Evolutionary conservation across 768 basidiomycete species (phyloP).

Genomic region (Lenzites betulinus): DNA sequence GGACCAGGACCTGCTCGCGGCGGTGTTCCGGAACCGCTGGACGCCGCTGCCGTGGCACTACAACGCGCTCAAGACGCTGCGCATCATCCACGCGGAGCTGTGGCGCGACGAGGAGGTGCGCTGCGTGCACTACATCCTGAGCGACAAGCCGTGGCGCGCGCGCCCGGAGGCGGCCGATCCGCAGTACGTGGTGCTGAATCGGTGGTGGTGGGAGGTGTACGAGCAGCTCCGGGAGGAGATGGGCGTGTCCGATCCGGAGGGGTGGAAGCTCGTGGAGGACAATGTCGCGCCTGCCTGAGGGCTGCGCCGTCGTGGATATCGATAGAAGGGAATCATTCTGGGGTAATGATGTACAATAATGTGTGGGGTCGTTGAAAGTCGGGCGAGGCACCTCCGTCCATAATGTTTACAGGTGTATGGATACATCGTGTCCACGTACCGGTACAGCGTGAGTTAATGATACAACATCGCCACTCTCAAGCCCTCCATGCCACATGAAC

Average conservation of each 20-base stretch:
- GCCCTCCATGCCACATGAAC: slow-evolving; percentile 90
- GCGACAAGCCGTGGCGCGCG: slow-evolving; percentile 84
- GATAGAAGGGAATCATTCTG: no score
- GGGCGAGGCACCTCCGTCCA: no score
- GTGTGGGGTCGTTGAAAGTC: no score
- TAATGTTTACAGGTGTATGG: not conserved
- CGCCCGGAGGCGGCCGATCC: slow-evolving; percentile 44
- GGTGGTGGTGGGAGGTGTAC: slow-evolving; percentile 84
- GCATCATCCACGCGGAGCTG: slow-evolving; percentile 64
- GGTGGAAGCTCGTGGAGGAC: slow-evolving; percentile 52
- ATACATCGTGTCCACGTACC: slow-evolving; percentile 7
- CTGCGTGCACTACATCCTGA: slow-evolving; percentile 84
- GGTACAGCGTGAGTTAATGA: not conserved
- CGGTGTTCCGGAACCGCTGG: slow-evolving; percentile 79
- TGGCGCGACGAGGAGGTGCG: slow-evolving; percentile 89
- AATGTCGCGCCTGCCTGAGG: slow-evolving; percentile 42
- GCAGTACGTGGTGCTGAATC: slow-evolving; percentile 53
- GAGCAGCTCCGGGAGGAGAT: slow-evolving; percentile 44
- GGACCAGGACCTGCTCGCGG: slow-evolving; percentile 90
- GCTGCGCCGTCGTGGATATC: no score
- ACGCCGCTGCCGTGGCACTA: slow-evolving; percentile 81
- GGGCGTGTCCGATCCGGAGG: slow-evolving; percentile 44
- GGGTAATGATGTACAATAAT: no score
- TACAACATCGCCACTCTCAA: slow-evolving; percentile 31
- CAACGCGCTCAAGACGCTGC: slow-evolving; percentile 90